Percentiles rank a stretch among this genome's conserved stretches.
phyloP scores from a whole-genome alignment of 2,329 filamentous ascomycete genomes.

The Cladophialophora immunda region DNA sequence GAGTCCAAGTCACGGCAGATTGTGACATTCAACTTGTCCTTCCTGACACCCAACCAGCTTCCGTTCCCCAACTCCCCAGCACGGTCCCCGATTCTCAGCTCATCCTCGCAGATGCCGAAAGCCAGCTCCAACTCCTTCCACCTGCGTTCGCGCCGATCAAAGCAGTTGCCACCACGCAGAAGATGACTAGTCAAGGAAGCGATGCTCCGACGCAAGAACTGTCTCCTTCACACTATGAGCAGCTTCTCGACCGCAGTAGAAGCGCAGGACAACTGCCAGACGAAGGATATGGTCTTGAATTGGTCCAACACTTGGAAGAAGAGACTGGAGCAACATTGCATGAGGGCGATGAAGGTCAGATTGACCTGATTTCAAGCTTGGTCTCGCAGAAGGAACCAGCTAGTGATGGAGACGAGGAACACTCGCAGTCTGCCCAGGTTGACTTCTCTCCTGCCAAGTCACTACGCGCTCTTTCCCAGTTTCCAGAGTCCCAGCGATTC shows the following conservation, averaged over 20 bases:
- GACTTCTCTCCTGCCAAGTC: conserved; percentile 41
- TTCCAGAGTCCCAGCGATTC: conserved; percentile 58
- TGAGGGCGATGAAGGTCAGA: conserved; percentile 54
- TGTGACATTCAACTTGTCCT: neutral
- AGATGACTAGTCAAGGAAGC: conserved; percentile 49
- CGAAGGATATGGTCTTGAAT: conserved; percentile 11
- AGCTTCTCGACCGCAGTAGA: conserved; percentile 49
- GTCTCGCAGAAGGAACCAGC: conserved; percentile 37
- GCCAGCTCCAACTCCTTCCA: conserved; percentile 18
- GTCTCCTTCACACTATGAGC: conserved; percentile 55
- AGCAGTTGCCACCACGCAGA: conserved; percentile 24
- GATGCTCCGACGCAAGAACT: conserved; percentile 55
- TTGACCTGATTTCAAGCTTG: conserved; percentile 53
- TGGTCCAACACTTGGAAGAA: conserved; percentile 25
- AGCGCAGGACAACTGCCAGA: conserved; percentile 41
- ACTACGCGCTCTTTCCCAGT: conserved; percentile 49
- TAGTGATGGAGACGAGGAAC: conserved; percentile 7
- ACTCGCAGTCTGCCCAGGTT: conserved; percentile 27
- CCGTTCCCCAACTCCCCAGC: conserved; percentile 37
- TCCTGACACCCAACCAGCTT: neutral
- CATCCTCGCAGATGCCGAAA: conserved; percentile 22
- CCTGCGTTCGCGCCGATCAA: conserved; percentile 13
- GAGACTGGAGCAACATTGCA: conserved; percentile 50
- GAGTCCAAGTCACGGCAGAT: conserved; percentile 12
- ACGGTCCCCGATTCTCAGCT: conserved; percentile 38